Evolutionary conservation across 371 early-diverging fungal species (phyloP), one percentile per base, ranked within the genome.

Genomic region (Cokeromyces recurvatus): DNA sequence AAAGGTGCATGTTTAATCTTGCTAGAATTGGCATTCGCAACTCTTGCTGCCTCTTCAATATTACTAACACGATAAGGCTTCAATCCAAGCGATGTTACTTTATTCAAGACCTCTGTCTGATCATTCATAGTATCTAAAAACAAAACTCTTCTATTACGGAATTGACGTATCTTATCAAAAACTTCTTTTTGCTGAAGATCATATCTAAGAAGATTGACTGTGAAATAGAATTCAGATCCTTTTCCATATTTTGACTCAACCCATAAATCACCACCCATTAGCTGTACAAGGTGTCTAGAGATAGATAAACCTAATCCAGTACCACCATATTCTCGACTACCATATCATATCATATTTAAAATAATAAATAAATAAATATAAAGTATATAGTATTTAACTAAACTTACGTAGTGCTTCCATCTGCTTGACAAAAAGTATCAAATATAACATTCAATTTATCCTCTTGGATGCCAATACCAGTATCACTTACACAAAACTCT

Each of bases 291-390:
- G 34, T 82, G 77, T 53, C 82, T 80, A 9, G 84, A 85, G 38
- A 94, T 90, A 8, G 86, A 82, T 35, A 94, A 61, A 7, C 94
- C 94, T 12, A 94, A 71, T 1, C 94, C 92, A 21, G 90, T 87
- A 19, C 90, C 92, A 40, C 89, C 88, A 55, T 85, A 90, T 66
- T 84, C 85, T 50, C 90, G 85, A n/a, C 65, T 64, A 49, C 46
- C 16, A 29, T 12, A 39, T 17, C 10, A 5, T 57, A 40, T 73
- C 14, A 31, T 10, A 27, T 17, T 43, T 19, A 21, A 31, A 3
- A 8, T 32, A 3, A 21, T 38, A 9, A 22, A n/a, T n/a, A n/a
- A n/a, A n/a, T n/a, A n/a, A n/a, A n/a, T n/a, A n/a, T n/a, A n/a
- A n/a, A n/a, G n/a, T n/a, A n/a, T n/a, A 15, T 32, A 24, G 2